A percentile compares a stretch with the other conserved stretches of the same genome.
Evolutionary conservation across 139 green algal species (phyloP).

Genomic region (Tetradesmus lagerheimii): DNA sequence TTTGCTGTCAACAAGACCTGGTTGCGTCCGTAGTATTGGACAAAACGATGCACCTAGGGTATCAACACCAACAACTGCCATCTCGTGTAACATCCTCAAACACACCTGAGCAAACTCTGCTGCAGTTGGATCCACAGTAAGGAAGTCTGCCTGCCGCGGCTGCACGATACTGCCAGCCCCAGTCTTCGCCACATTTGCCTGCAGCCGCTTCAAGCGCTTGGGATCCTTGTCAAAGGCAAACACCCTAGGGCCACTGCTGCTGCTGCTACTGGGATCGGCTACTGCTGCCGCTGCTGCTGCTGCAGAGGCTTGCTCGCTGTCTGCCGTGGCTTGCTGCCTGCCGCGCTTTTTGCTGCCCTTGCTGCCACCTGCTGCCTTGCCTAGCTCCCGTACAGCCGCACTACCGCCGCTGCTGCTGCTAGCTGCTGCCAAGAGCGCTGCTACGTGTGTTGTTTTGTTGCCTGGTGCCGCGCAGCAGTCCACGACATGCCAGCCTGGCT

Average conservation of each 20-base stretch:
- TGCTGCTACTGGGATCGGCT: neutral
- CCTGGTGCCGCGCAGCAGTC: slow-evolving; percentile 96
- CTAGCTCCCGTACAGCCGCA: neutral
- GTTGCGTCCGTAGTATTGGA: too few relatives aligned
- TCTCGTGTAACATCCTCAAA: too few relatives aligned
- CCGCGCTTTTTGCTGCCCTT: slow-evolving; percentile 16
- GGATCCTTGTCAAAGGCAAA: slow-evolving; percentile 90
- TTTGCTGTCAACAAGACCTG: too few relatives aligned
- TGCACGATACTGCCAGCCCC: slow-evolving; percentile 68
- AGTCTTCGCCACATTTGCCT: slow-evolving; percentile 65
- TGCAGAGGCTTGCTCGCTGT: neutral
- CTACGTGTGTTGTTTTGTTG: slow-evolving; percentile 99
- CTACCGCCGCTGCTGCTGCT: neutral
- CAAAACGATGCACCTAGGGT: neutral
- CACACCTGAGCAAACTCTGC: slow-evolving; percentile 55
- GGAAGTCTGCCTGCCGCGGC: slow-evolving; percentile 80
- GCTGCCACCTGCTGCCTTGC: slow-evolving; percentile 5
- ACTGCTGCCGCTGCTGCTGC: neutral
- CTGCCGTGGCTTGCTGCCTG: neutral
- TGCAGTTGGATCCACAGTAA: slow-evolving; percentile 70
- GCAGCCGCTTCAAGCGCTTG: slow-evolving; percentile 77
- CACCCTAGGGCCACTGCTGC: slow-evolving; percentile 65
- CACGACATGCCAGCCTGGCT: slow-evolving; percentile 83
- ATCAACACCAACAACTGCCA: neutral
- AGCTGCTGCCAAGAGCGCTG: slow-evolving; percentile 68